A percentile compares a stretch with the other conserved stretches of the same genome.
phyloP scores from a whole-genome alignment of 441 rosid species.

The Pelargonium cotyledonis region DNA sequence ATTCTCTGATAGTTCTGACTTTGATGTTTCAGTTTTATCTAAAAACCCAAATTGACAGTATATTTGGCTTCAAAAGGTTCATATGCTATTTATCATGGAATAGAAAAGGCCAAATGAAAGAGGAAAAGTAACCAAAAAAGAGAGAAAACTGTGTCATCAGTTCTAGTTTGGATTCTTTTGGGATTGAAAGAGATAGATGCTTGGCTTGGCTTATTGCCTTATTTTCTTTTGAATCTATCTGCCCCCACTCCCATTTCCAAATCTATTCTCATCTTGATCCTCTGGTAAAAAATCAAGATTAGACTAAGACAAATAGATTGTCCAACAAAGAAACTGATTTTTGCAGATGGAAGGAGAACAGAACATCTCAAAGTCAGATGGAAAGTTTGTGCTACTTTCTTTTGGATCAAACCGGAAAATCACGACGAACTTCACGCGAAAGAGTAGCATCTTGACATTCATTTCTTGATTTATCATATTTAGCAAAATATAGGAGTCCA shows the following conservation, averaged over 20 bases:
- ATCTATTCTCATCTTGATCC: background rate
- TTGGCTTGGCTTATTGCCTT: background rate
- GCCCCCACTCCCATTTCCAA: background rate
- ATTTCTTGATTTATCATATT: background rate
- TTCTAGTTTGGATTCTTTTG: background rate
- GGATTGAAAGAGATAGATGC: background rate
- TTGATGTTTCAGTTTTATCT: too few species aligned
- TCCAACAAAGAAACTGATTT: too few species aligned
- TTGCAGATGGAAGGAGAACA: too few species aligned
- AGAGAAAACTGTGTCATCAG: background rate
- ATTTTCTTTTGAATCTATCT: background rate
- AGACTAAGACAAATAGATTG: too few species aligned
- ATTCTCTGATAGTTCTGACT: too few species aligned
- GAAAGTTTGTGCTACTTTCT: background rate
- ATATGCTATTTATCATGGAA: background rate
- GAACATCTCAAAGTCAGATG: too few species aligned
- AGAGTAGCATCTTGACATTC: background rate
- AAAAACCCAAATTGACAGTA: background rate
- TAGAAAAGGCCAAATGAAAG: background rate
- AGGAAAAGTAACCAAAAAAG: background rate
- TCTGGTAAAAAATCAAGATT: too few species aligned
- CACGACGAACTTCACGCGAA: background rate
- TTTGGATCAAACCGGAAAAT: background rate
- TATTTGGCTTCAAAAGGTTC: background rate
- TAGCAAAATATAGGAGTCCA: too few species aligned